Evolutionary conservation across 768 basidiomycete genomes (phyloP), one percentile per base, ranked within the genome.

Genomic region (Psilocybe cyanescens): DNA sequence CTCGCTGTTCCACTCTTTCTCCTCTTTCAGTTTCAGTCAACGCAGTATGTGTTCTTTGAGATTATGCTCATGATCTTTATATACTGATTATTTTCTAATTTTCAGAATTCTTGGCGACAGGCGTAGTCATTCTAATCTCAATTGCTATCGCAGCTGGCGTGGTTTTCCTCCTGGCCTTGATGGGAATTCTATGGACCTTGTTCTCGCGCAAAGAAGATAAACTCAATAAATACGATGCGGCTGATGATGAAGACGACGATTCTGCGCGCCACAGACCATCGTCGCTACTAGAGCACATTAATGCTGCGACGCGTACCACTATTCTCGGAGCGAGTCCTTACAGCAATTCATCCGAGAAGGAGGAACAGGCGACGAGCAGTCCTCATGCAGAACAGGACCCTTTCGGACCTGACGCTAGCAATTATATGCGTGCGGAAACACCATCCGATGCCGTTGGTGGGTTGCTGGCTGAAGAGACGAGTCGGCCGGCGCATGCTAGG

Each of bases 121-220:
- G 97, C 1, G 83, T 99, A 39, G 95, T 99, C 57, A 98, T 99
- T 66, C 83, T 99, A 47, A 95, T 99, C 66, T 96, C 95, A 1
- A 97, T 99, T 64, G 97, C 97, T 28, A 97, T 98, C 65, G 89
- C 93, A 8, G 95, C 95, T 14, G 97, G 97, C 16, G 86, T 98
- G 19, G 91, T 96, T 39, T 96, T 95, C 83, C 79, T 96, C 0
- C 80, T 95, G 33, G 90, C 91, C 14, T 78, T 97, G 45, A 79
- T 95, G 58, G 94, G 94, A 53, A 91, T 97, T 57, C 76, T 97
- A 39, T 93, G 94, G 92, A 90, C 94, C 2, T 81, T 95, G n/a
- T 86, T 94, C 74, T 87, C 91, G 19, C 83, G 92, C 57, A 83
- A 87, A 57, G 94, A 94, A 41, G 91, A 94, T 69, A 88, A 86